These are phyloP conservation scores for Lachnellula arida DNA, from an alignment of 2,329 filamentous ascomycete genomes.

Conservation along the genomic window DNA sequence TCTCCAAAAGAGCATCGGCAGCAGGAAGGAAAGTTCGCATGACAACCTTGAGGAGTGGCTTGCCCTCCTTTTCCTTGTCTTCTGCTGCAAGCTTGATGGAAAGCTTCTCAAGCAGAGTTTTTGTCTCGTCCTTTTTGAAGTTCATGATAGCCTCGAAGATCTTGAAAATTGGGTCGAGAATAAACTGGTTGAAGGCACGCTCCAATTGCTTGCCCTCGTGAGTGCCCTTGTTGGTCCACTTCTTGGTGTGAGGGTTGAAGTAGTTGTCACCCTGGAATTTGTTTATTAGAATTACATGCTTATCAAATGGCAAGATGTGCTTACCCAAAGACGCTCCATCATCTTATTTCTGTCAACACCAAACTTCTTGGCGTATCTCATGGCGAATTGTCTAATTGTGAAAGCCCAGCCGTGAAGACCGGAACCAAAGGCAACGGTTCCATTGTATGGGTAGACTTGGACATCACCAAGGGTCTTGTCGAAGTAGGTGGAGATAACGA, in stretches of 20 bases:
- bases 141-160: constrained; percentile 97
- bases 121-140: constrained; percentile 94
- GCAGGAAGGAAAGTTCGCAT: constrained; percentile 99
- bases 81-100: constrained; percentile 83
- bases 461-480: constrained; percentile 96
- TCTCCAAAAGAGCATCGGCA: constrained; percentile 96
- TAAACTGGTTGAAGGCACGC: constrained; percentile 99
- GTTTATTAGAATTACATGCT: constrained; percentile 21
- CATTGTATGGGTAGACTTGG: constrained; percentile 96
- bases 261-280: constrained; percentile 77
- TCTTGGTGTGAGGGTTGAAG: constrained; percentile 99
- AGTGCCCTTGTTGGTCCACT: constrained; percentile 88
- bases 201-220: constrained; percentile 86
- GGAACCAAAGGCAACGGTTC: constrained; percentile 98
- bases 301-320: constrained; percentile 27
- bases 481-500: constrained; percentile 98
- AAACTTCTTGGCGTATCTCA: constrained; percentile 98
- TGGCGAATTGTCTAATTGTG: constrained; percentile 96
- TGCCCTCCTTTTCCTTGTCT: constrained; percentile 93
- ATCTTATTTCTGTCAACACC: constrained; percentile 99
- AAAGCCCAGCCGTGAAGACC: constrained; percentile 99
- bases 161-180: constrained; percentile 99
- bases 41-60: constrained; percentile 94
- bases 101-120: constrained; percentile 83
- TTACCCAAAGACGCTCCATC: constrained; percentile 99